Percentiles rank a stretch among this genome's conserved stretches.
These are phyloP conservation scores for Blepharisma undulans DNA, from an alignment of 169 alveolate genomes.

Conservation along the genomic window DNA sequence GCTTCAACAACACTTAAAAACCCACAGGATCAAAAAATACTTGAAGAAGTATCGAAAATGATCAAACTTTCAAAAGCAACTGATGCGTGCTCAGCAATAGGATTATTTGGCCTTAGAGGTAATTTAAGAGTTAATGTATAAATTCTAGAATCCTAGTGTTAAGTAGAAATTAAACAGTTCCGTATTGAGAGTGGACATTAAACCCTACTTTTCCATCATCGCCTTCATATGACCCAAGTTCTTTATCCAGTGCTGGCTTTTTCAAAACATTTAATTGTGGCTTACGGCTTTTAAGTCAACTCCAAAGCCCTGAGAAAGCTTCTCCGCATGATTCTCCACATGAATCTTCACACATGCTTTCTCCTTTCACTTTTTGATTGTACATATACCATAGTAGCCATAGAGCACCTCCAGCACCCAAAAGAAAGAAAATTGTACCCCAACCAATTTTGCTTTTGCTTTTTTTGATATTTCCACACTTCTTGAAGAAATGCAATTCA, in stretches of 20 bases:
- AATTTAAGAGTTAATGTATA: not conserved
- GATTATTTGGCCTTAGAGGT: not conserved
- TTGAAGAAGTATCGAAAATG: not conserved
- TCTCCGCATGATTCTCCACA: not conserved
- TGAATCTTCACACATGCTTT: not conserved
- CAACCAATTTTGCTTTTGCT: not conserved
- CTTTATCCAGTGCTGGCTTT: not conserved
- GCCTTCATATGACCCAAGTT: not conserved
- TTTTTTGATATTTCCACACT: not conserved
- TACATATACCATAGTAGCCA: not conserved
- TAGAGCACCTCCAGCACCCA: not conserved
- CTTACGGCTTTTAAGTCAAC: not conserved
- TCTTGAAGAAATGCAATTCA: conserved; percentile 30
- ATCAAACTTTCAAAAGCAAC: not conserved
- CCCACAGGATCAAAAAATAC: not conserved
- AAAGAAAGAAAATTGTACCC: not conserved
- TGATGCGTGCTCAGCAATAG: not conserved
- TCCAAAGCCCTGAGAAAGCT: not conserved
- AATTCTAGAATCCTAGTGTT: not conserved
- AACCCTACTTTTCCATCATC: conserved; percentile 38
- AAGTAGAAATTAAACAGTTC: conserved; percentile 20
- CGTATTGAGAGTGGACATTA: conserved; percentile 36
- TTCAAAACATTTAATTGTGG: not conserved
- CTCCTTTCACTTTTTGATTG: not conserved
- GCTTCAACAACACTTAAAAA: not conserved